These are phyloP conservation scores for Leptographium lundbergii DNA, from an alignment of 2,329 filamentous ascomycete species.

Conservation along the genomic window DNA sequence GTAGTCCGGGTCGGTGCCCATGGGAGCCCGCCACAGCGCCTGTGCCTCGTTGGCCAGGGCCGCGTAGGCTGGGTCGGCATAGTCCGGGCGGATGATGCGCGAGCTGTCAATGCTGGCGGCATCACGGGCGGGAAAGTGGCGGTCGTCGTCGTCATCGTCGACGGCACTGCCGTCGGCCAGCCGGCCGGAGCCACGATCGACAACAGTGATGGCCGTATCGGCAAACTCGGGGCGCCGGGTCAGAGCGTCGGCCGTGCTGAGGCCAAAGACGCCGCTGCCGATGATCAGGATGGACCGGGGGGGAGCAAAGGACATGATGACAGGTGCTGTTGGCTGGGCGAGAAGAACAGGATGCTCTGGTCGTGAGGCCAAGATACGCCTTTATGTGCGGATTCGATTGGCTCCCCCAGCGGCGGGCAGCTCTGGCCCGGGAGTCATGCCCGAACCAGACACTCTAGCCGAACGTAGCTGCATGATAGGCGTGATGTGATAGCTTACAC, in stretches of 20 bases:
- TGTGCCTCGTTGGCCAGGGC: conserved; percentile 60
- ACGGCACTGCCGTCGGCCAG: background rate
- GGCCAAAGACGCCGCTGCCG: conserved; percentile 54
- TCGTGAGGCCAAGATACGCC: background rate
- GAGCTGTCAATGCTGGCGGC: conserved; percentile 50
- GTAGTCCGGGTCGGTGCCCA: conserved; percentile 25
- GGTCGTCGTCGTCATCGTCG: conserved; percentile 7
- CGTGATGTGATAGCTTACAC: background rate
- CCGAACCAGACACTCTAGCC: background rate
- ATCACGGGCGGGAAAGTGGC: conserved; percentile 47
- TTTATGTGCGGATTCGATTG: no score
- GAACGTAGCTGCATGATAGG: background rate
- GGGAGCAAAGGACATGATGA: conserved; percentile 13
- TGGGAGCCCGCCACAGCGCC: conserved; percentile 43
- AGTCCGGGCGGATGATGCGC: conserved; percentile 60
- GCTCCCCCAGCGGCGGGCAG: background rate
- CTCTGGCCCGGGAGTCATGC: background rate
- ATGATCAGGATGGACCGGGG: conserved; percentile 51
- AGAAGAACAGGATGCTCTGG: background rate
- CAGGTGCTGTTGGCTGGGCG: background rate
- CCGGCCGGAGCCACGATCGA: conserved; percentile 36
- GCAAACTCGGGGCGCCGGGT: conserved; percentile 45
- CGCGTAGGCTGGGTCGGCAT: conserved; percentile 67
- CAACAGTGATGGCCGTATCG: conserved; percentile 41
- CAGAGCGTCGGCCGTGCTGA: conserved; percentile 53